phyloP scores from a whole-genome alignment of 108 stramenopile species.

The Chaetoceros tenuissimus region DNA sequence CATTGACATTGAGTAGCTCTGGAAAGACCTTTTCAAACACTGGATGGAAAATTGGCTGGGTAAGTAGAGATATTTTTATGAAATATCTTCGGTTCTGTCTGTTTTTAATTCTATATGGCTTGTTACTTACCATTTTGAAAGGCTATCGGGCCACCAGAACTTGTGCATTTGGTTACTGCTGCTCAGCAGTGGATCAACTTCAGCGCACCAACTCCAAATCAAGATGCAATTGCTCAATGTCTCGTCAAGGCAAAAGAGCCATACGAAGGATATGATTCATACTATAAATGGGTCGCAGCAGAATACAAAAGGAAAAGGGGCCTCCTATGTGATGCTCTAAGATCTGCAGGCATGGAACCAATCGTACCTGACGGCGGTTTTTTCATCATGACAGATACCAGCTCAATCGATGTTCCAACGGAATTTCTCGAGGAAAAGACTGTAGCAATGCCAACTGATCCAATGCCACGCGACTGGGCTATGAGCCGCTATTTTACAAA shows the following conservation, averaged over 20 bases:
- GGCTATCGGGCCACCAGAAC: conserved; percentile 54
- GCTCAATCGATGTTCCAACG: conserved; percentile 34
- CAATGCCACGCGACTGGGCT: conserved; percentile 73
- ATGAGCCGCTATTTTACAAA: conserved; percentile 76
- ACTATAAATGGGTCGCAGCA: conserved; percentile 55
- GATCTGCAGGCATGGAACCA: conserved; percentile 58
- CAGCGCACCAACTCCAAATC: conserved; percentile 73
- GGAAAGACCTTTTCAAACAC: conserved; percentile 88
- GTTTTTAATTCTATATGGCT: too few relatives aligned
- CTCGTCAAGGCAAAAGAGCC: conserved; percentile 49
- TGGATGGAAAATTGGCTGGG: conserved; percentile 92
- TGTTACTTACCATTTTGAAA: too few relatives aligned
- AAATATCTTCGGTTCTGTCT: neutral
- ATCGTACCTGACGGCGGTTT: conserved; percentile 76
- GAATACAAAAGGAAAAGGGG: conserved; percentile 53
- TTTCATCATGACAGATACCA: conserved; percentile 86
- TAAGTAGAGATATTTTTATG: too few relatives aligned
- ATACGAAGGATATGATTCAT: conserved; percentile 47
- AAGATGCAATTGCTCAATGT: conserved; percentile 65
- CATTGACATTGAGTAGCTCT: conserved; percentile 71
- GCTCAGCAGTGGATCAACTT: conserved; percentile 79
- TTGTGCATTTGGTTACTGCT: conserved; percentile 46
- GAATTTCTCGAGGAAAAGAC: conserved; percentile 34
- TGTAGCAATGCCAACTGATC: conserved; percentile 19
- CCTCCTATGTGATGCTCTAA: conserved; percentile 37